Evolutionary conservation across 495 filamentous ascomycete genomes (phyloP).

Genomic region (Symbiotaphrina buchneri): DNA sequence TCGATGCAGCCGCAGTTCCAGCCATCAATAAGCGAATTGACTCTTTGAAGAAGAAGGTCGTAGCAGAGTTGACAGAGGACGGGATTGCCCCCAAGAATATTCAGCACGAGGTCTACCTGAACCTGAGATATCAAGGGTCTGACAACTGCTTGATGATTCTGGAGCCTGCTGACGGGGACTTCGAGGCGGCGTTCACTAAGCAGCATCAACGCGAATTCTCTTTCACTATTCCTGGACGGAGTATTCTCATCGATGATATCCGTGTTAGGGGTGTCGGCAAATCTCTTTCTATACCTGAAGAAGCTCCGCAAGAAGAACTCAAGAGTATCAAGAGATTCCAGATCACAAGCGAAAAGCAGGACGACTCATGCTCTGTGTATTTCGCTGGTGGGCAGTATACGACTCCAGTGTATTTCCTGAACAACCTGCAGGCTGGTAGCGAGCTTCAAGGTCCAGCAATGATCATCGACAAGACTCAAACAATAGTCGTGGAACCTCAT

Average conservation of each 20-base stretch:
- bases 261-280: slow-evolving; percentile 22
- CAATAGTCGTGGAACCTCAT: slow-evolving; percentile 72
- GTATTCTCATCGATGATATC: slow-evolving; percentile 27
- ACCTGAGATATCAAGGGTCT: slow-evolving; percentile 28
- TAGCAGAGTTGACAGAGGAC: no score
- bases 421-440: slow-evolving; percentile 50
- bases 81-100: no score
- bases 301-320: no score
- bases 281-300: no score
- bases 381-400: slow-evolving; percentile 55
- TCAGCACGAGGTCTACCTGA: slow-evolving; percentile 24
- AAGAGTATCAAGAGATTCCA: no score
- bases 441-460: slow-evolving; percentile 70
- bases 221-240: slow-evolving; percentile 20
- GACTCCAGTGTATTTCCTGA: slow-evolving; percentile 69
- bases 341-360: slow-evolving; percentile 20
- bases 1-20: no score
- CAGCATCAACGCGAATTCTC: slow-evolving; percentile 27
- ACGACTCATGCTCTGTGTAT: slow-evolving; percentile 39
- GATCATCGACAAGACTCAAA: slow-evolving; percentile 86
- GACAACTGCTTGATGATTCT: slow-evolving; percentile 30
- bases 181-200: slow-evolving; percentile 19
- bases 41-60: no score
- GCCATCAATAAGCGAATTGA: slow-evolving; percentile 19
- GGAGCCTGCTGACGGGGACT: slow-evolving; percentile 13